A percentile compares a stretch with the other conserved stretches of the same genome.
These are phyloP conservation scores for Pseudohalonectria lignicola DNA, from an alignment of 2,329 filamentous ascomycete species.

Conservation along the genomic window DNA sequence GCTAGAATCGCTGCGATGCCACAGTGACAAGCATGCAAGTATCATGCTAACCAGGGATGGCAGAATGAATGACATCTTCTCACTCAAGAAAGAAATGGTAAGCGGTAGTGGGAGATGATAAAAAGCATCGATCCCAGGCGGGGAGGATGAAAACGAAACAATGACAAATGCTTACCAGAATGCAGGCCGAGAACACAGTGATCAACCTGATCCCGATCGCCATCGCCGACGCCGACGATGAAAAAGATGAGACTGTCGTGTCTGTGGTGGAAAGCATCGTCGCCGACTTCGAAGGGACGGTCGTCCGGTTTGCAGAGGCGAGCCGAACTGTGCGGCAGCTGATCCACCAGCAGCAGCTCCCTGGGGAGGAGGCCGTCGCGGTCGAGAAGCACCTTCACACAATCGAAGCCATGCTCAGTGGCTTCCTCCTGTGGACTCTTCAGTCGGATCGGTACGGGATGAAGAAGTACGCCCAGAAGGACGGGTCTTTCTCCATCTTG, in stretches of 20 bases:
- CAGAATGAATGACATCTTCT: slow-evolving; percentile 11
- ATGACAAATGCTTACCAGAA: no score
- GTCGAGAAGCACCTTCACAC: neutral
- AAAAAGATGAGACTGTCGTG: neutral
- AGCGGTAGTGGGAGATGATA: neutral
- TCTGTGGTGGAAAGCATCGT: neutral
- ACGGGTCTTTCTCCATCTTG: slow-evolving; percentile 8
- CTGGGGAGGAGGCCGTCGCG: neutral
- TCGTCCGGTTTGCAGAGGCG: neutral
- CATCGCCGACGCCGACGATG: neutral
- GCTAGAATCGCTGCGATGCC: no score
- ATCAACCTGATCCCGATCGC: neutral
- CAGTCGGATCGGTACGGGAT: slow-evolving; percentile 10
- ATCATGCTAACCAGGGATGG: neutral
- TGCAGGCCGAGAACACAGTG: neutral
- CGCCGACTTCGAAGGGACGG: neutral
- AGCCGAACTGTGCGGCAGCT: neutral
- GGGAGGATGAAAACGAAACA: no score
- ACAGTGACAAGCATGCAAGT: no score
- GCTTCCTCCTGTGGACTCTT: slow-evolving; percentile 8
- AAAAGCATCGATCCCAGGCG: no score
- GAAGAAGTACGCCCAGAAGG: slow-evolving; percentile 5
- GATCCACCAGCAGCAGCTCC: neutral
- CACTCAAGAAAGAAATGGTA: slow-evolving; percentile 11
- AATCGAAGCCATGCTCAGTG: neutral